Conservation (phyloP, 176 grass and related monocot genomes). For the Musa itinerans region DNA sequence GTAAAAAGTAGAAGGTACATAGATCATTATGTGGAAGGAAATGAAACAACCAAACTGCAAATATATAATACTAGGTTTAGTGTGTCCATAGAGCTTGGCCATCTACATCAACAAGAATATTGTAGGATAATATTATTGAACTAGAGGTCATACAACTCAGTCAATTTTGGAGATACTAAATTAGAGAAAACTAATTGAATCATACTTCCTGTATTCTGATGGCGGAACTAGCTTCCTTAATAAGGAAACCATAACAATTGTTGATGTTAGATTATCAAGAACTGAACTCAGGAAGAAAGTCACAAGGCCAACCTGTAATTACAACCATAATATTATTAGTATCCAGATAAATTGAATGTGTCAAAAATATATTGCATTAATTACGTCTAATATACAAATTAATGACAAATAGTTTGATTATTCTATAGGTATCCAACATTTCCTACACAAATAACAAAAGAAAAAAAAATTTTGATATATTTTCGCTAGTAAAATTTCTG, state of each 20-base stretch:
- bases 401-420: neutral
- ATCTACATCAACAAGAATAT: neutral
- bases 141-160: neutral
- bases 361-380: neutral
- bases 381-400: neutral
- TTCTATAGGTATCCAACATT: neutral
- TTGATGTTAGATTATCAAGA: conserved; percentile 93
- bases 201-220: conserved; percentile 94
- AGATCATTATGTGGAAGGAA: neutral
- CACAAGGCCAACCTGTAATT: conserved; percentile 85
- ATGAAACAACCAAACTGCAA: neutral
- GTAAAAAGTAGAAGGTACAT: neutral
- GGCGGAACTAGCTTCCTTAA: conserved; percentile 83
- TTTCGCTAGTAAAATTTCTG: no score
- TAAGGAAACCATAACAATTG: conserved; percentile 94
- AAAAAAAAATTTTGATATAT: no score
- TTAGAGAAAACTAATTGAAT: conserved; percentile 14
- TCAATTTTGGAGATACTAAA: neutral
- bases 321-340: neutral
- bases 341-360: neutral
- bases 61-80: neutral
- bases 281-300: conserved; percentile 89
- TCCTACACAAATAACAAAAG: neutral
- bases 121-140: conserved; percentile 5
- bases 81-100: neutral